These are phyloP conservation scores for Lithohypha guttulata DNA, from an alignment of 2,329 filamentous ascomycete genomes.

Conservation along the genomic window DNA sequence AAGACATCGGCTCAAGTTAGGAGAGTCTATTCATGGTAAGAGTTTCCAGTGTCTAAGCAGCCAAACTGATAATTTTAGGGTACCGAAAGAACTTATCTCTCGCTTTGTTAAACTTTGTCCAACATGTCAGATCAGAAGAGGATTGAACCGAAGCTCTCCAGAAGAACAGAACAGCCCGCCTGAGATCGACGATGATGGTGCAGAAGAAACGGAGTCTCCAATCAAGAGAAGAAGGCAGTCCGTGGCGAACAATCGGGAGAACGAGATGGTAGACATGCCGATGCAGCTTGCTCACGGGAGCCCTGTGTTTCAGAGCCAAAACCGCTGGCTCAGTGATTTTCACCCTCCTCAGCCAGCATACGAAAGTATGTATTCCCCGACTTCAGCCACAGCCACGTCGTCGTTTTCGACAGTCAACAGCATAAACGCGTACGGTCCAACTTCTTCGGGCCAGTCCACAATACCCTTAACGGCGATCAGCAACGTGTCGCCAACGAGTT, in stretches of 20 bases:
- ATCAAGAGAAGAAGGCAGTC: conserved; percentile 12
- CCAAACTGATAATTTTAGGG: conserved; percentile 29
- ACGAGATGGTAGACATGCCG: conserved; percentile 10
- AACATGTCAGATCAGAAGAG: conserved; percentile 38
- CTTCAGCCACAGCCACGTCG: neutral
- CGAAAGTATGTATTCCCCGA: neutral
- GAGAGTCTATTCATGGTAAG: conserved; percentile 41
- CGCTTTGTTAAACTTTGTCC: conserved; percentile 42
- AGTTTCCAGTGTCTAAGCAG: neutral
- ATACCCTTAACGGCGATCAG: neutral
- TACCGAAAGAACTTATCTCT: conserved; percentile 42
- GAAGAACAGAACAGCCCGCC: conserved; percentile 11
- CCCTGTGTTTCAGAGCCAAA: conserved; percentile 18
- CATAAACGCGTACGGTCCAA: neutral
- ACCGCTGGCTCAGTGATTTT: conserved; percentile 20
- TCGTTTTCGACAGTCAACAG: conserved; percentile 4
- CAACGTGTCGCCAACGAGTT: neutral
- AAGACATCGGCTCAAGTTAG: conserved; percentile 43
- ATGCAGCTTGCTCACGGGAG: conserved; percentile 16
- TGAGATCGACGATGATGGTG: conserved; percentile 1
- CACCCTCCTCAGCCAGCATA: conserved; percentile 11
- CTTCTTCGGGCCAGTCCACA: neutral
- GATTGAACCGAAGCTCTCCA: conserved; percentile 22
- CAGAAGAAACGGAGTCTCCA: conserved; percentile 3
- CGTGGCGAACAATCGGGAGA: conserved; percentile 3